Conservation (phyloP, 2,329 filamentous ascomycete species). For the Aspergillus neoniger region DNA sequence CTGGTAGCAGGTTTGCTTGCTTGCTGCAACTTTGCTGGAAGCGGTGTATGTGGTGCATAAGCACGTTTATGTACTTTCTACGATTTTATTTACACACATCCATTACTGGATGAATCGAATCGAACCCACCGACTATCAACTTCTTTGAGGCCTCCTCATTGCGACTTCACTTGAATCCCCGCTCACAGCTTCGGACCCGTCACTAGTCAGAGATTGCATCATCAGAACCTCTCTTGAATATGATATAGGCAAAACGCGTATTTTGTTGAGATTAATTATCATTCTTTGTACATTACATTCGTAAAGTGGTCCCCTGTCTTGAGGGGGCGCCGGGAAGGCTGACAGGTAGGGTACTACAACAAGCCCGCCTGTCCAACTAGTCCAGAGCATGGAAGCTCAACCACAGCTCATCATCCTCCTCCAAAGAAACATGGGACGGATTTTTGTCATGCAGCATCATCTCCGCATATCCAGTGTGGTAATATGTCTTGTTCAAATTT, state of each 20-base stretch:
- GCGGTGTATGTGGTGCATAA: background rate
- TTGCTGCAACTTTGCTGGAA: background rate
- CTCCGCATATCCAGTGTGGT: background rate
- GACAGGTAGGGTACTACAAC: background rate
- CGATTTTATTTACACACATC: background rate
- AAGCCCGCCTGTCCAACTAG: constrained; percentile 2
- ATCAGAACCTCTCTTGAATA: constrained; percentile 25
- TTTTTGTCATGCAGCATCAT: background rate
- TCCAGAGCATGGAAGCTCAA: background rate
- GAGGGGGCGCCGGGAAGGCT: background rate
- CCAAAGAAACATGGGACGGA: background rate
- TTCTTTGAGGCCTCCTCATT: background rate
- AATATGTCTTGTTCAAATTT: constrained; percentile 28
- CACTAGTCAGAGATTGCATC: constrained; percentile 23
- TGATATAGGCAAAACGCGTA: constrained; percentile 17
- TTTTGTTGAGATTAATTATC: constrained; percentile 27
- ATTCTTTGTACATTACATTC: constrained; percentile 41
- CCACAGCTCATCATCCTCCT: background rate
- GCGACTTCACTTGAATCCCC: background rate
- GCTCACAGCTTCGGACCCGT: constrained; percentile 33
- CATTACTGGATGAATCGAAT: background rate
- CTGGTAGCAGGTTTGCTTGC: background rate
- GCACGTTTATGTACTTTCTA: background rate
- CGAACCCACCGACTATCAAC: background rate
- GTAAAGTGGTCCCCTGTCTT: background rate